Conservation (phyloP, 257 asterid genomes). For the Misopates orontium region DNA sequence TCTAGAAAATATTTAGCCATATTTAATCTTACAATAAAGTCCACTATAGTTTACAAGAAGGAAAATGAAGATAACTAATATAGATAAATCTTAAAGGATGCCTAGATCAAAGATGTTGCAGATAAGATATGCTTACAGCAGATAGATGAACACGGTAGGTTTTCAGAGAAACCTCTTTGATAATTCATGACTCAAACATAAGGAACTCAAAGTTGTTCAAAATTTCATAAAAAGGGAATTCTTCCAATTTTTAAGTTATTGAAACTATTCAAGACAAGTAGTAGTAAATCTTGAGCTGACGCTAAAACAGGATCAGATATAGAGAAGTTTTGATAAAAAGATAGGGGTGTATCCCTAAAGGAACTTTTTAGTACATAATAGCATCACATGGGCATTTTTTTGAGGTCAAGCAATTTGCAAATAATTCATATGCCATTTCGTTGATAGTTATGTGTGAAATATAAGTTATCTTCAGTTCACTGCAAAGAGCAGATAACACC, state of each 20-base stretch:
- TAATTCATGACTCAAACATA: neutral
- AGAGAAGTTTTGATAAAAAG: neutral
- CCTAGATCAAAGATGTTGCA: neutral
- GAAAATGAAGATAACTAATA: slow-evolving; percentile 8
- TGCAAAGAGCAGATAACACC: neutral
- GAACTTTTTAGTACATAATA: neutral
- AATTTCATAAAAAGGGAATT: neutral
- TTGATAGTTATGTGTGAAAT: no score
- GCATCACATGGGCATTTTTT: neutral
- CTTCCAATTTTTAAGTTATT: neutral
- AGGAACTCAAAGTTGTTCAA: neutral
- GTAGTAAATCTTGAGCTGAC: neutral
- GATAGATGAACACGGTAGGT: slow-evolving; percentile 9
- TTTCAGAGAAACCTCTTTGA: neutral
- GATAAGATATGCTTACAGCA: neutral
- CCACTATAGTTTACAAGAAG: neutral
- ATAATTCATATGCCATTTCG: neutral
- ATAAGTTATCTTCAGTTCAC: neutral
- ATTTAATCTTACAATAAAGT: neutral
- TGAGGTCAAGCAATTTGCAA: neutral
- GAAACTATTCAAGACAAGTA: neutral
- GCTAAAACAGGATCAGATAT: slow-evolving; percentile 8
- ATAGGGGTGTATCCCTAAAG: neutral
- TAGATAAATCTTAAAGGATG: neutral
- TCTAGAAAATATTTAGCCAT: no score